Conservation (phyloP, 306 rosid species). For the Boehmeria nivea region DNA sequence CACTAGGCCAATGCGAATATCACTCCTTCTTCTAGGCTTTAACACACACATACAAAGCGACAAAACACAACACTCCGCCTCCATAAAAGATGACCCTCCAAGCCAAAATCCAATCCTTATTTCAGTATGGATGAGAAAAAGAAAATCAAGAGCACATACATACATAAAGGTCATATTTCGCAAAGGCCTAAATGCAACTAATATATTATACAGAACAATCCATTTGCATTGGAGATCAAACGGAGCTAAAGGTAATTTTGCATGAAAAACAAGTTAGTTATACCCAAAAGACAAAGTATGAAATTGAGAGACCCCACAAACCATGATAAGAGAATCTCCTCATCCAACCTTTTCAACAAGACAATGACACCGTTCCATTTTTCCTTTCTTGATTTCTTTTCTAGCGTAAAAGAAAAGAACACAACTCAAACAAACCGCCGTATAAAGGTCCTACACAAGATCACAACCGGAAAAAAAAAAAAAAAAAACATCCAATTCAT, state of each 20-base stretch:
- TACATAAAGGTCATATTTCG: no score
- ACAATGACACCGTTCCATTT: neutral
- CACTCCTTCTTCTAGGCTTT: neutral
- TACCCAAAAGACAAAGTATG: neutral
- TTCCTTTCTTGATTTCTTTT: neutral
- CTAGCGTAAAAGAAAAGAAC: neutral
- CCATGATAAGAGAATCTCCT: constrained; percentile 29
- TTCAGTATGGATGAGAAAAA: neutral
- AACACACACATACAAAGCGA: neutral
- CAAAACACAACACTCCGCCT: constrained; percentile 3
- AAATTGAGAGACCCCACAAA: constrained; percentile 20
- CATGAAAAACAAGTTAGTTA: neutral
- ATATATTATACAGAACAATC: neutral
- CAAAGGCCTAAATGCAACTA: neutral
- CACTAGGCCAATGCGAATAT: no score
- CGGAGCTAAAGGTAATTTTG: neutral
- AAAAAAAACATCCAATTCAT: neutral
- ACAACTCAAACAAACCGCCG: constrained; percentile 6
- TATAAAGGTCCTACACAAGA: constrained; percentile 11
- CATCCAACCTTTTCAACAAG: constrained; percentile 17
- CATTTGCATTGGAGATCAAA: neutral
- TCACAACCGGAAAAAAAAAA: neutral
- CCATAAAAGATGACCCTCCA: no score
- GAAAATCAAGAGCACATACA: no score
- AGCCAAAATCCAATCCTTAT: neutral